Evolutionary conservation across 179 eudicot genomes (phyloP), one percentile per base, ranked within the genome.

Genomic region (Gypsophila paniculata): DNA sequence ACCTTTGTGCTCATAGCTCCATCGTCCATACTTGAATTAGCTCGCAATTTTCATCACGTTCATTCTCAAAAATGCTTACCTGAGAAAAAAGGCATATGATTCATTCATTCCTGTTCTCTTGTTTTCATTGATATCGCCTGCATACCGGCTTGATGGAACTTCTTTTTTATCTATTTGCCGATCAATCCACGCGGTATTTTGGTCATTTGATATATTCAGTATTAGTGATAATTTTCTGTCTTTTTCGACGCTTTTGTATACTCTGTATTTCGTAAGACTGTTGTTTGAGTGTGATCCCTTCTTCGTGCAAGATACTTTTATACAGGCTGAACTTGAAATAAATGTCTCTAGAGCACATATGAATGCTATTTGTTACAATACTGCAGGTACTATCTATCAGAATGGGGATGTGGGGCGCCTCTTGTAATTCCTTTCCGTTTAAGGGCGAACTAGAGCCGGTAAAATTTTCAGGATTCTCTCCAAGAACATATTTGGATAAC

Each of bases 331-430:
- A 23, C n/a, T 26, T 26, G 36, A 15, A 26, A 2, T 25, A 23
- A 9, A 26, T 23, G 23, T 60, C 23, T 60, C 15, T 60, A 25
- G n/a, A 60, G 38, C 15, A 59, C n/a, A 8, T 59, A 0, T 59
- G 17, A 25, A 59, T 13, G 7, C 10, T n/a, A n/a, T n/a, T n/a
- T 59, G 0, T 25, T 23, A 59, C 36, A 23, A 60, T 60, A 14
- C 25, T 60, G 64, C 36, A 59, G 63, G 63, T 12, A 23, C 34
- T 59, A 59, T 59, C 63, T 10, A 25, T 59, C 63, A 59, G 25
- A 59, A 59, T 10, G 63, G 63, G n/a, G n/a, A n/a, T n/a, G n/a
- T n/a, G 63, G 63, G 63, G 10, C 23, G 25, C 17, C 38, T 26
- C 9, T 7, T 59, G 4, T 26, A 13, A 59, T 26, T 23, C 63